Evolutionary conservation across 169 alveolate genomes (phyloP).

Genomic region (Cyclospora cayetanensis): DNA sequence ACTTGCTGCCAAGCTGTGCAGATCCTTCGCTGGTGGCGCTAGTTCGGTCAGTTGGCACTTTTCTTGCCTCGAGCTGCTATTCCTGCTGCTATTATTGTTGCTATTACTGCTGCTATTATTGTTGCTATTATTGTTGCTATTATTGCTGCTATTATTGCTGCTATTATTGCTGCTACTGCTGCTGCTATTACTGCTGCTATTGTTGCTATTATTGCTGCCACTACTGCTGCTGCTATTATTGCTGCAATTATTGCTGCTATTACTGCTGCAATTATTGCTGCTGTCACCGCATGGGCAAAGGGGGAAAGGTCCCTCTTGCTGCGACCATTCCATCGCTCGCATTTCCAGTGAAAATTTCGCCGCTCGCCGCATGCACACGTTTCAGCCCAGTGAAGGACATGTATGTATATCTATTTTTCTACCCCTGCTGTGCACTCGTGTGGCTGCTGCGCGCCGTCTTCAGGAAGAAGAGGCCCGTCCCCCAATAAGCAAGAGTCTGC

Average conservation of each 20-base stretch:
- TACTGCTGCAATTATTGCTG: not conserved
- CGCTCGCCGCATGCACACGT: no score
- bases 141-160: not conserved
- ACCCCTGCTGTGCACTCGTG: no score
- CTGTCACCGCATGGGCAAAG: not conserved
- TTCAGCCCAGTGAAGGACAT: no score
- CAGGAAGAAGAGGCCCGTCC: not conserved
- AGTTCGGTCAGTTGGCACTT: no score
- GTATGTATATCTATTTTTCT: no score
- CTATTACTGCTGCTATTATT: not conserved
- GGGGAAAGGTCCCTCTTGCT: no score
- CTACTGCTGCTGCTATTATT: not conserved
- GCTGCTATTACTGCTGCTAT: not conserved
- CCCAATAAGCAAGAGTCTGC: conserved; percentile 41
- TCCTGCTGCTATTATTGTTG: not conserved
- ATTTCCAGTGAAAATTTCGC: no score
- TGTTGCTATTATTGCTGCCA: not conserved
- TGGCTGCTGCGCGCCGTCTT: no score
- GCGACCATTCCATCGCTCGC: no score
- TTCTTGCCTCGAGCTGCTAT: no score
- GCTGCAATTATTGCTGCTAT: not conserved
- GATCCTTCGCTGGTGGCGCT: no score
- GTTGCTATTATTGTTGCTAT: not conserved
- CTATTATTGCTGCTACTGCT: not conserved
- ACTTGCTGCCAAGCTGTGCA: no score